Evolutionary conservation across 23 red algal species (phyloP).

Genomic region (Gracilaria gracilis): DNA sequence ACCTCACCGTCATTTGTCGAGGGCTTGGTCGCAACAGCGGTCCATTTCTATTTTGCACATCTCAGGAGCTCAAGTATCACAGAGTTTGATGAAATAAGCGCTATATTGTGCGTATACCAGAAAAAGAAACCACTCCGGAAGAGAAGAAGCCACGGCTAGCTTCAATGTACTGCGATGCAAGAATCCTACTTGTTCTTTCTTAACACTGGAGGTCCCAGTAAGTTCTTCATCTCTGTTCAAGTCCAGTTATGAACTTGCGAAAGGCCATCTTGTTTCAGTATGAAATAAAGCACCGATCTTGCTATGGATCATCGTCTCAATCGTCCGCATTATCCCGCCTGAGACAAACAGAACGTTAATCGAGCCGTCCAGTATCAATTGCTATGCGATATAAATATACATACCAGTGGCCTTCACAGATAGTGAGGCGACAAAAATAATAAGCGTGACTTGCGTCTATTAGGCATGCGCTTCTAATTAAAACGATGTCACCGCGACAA

Average conservation of each 20-base stretch:
- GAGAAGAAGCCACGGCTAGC: too few relatives aligned
- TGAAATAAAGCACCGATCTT: background rate
- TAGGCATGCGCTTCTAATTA: constrained; percentile 1
- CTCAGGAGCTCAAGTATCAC: constrained; percentile 29
- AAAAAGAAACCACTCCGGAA: too few relatives aligned
- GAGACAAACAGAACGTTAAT: too few relatives aligned
- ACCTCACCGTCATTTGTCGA: background rate
- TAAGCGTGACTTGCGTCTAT: background rate
- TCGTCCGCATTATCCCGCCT: background rate
- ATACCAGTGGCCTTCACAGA: too few relatives aligned
- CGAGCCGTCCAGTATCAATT: too few relatives aligned
- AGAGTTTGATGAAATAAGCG: constrained; percentile 3
- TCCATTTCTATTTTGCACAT: constrained; percentile 10
- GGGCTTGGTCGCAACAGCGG: background rate
- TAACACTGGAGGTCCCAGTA: background rate
- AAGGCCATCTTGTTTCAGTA: background rate
- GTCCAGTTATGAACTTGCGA: background rate
- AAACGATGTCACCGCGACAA: background rate
- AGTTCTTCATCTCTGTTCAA: background rate
- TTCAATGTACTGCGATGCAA: too few relatives aligned
- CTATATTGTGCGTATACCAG: constrained; percentile 3
- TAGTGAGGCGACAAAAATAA: background rate
- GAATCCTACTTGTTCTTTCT: background rate
- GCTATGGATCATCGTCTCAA: background rate
- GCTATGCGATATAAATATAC: background rate